phyloP scores from a whole-genome alignment of 176 grass and related monocot genomes.

The Alloteropsis semialata region DNA sequence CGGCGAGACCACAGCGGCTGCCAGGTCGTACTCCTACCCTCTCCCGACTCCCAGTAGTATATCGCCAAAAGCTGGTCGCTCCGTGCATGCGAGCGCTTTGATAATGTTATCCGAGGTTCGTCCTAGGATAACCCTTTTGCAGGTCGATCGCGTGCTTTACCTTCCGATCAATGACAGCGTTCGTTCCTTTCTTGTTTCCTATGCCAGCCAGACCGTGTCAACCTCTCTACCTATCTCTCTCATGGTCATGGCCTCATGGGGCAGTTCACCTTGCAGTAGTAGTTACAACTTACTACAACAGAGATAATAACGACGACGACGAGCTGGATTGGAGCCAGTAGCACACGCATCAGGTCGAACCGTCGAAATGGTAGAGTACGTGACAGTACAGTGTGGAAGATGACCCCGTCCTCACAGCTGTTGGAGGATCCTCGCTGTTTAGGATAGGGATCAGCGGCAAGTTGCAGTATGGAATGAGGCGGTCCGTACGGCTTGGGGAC shows the following conservation, averaged over 20 bases:
- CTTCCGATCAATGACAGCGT: not conserved
- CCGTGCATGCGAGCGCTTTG: not conserved
- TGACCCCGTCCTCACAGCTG: too few relatives aligned
- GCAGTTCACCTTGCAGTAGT: not conserved
- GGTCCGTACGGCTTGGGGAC: not conserved
- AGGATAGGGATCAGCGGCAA: not conserved
- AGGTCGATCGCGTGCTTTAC: not conserved
- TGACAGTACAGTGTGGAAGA: too few relatives aligned
- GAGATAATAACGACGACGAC: not conserved
- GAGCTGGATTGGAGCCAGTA: not conserved
- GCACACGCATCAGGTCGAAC: too few relatives aligned
- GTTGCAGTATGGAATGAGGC: not conserved
- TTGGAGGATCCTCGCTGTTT: too few relatives aligned
- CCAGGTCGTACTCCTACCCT: too few relatives aligned
- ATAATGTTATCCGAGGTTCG: slow-evolving; percentile 34
- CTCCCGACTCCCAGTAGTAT: too few relatives aligned
- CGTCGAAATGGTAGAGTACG: too few relatives aligned
- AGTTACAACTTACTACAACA: too few relatives aligned
- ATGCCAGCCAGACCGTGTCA: not conserved
- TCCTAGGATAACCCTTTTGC: slow-evolving; percentile 25
- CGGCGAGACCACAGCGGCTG: too few relatives aligned
- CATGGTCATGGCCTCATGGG: not conserved
- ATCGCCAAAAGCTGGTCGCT: not conserved
- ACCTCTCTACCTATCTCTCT: not conserved
- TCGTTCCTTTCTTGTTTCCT: not conserved